Conservation (phyloP, 345 rosid species). For the Tarenaya hassleriana region DNA sequence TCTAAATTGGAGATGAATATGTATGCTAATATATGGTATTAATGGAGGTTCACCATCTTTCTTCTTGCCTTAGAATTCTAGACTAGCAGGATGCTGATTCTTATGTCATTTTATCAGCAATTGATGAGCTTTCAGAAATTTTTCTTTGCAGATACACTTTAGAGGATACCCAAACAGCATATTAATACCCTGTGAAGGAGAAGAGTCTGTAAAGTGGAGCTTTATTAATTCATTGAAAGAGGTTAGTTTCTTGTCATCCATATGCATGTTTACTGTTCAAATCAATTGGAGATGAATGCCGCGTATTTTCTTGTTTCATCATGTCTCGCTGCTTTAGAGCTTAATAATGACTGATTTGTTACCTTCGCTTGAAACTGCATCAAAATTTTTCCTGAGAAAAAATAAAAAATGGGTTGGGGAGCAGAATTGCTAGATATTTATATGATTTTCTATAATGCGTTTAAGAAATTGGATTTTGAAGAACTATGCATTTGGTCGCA, state of each 20-base stretch:
- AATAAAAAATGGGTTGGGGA: not conserved
- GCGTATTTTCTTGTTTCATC: not conserved
- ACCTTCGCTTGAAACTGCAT: no score
- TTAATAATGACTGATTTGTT: no score
- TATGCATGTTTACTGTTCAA: conserved; percentile 1
- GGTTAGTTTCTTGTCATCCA: conserved; percentile 35
- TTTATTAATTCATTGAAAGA: conserved; percentile 90
- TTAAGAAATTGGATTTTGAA: no score
- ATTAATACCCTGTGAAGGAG: conserved; percentile 84
- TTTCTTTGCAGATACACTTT: conserved; percentile 67
- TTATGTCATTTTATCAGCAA: not conserved
- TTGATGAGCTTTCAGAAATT: not conserved
- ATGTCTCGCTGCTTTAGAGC: no score
- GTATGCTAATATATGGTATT: no score
- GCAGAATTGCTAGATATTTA: no score
- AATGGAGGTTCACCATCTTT: no score
- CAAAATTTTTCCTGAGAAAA: no score
- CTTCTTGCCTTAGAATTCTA: no score
- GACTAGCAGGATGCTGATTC: not conserved
- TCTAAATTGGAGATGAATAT: no score
- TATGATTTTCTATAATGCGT: no score
- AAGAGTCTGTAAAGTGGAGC: conserved; percentile 90
- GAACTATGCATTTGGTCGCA: no score
- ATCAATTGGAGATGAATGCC: not conserved
- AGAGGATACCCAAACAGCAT: conserved; percentile 82